Base-by-base conservation (phyloP, 371 early-diverging fungal genomes). In the Mucor plumbeus region DNA sequence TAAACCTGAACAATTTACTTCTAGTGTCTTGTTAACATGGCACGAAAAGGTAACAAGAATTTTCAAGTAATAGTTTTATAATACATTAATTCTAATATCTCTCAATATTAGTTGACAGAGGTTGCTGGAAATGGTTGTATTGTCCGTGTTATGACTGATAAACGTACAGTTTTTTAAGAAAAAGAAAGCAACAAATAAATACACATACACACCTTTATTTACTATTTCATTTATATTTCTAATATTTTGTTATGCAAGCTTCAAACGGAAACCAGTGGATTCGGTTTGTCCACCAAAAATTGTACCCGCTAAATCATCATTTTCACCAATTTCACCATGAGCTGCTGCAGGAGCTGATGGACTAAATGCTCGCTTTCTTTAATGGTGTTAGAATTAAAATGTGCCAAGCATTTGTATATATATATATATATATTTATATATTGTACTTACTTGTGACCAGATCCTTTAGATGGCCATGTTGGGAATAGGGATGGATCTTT, bases 401-500 rank as follows among this genome's bases (percentile, higher is more conserved):
- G 4, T 31, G 26, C 8, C 31, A 31, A 26, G 26, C 1, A 26
- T 26, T 26, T 26, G n/a, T n/a, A n/a, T n/a, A n/a, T n/a, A n/a
- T n/a, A n/a, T n/a, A n/a, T n/a, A n/a, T n/a, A n/a, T n/a, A n/a
- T n/a, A n/a, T n/a, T n/a, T n/a, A n/a, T n/a, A n/a, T n/a, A n/a
- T 26, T 26, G 26, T 26, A 26, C 73, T 68, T 72, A 80, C 83
- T 79, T 85, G 74, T 93, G 92, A 5, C 90, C 92, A 19, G 90
- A 86, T 19, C 91, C 88, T 75, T 94, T 95, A 39, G 94, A 89
- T 0, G 98, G 98, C 90, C 96, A 98, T 0, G 96, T 95, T 3
- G 98, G 97, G 72, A 98, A 97, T 78, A 97, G 78, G 33, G 91
- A 87, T 1, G 97, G 96, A 70, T 97, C 94, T 76, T 96, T 94